Evolutionary conservation across 306 rosid genomes (phyloP), one percentile per base, ranked within the genome.

Genomic region (Astragalus membranaceus): DNA sequence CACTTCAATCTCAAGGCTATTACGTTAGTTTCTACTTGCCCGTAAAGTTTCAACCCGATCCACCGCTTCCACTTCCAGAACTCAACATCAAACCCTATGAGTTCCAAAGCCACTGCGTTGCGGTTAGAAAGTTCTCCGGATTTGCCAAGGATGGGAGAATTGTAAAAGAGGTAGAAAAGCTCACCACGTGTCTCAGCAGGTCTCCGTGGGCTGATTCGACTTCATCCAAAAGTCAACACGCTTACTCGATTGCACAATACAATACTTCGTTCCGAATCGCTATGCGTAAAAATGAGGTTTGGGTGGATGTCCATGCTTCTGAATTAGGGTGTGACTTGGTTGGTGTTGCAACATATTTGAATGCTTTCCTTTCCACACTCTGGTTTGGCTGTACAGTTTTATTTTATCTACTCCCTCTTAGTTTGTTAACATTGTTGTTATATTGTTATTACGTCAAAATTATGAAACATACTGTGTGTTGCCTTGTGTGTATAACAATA

Each of bases 191-290:
- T 77, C 70, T 88, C 70, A 70, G 87, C 54, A 75, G 42, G 47
- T 83, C 89, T 48, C 87, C 92, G 8, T 85, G 87, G 96, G 94
- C 79, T 1, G 84, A 83, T 51, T 68, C 85, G 29, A 79, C 88
- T 17, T 73, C 87, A 44, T 75, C 84, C n/a, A 49, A 32, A 49
- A 73, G 72, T 62, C 75, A 29, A 10, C 58, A 13, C 10, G 91
- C 85, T 51, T 93, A 93, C 78, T 87, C 96, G 0, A 88, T 93
- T 67, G 98, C 92, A 0, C 97, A 90, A 70, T 90, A 90, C 62
- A 67, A 77, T 47, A 70, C 83, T 67, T 94, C 96, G 3, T 78
- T 86, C 23, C 35, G 64, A 64, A 42, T 87, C 35, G 53, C 62
- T 20, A 87, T 86, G 7, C 88, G 92, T 26, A 82, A 41, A 14